A percentile compares a stretch with the other conserved stretches of the same genome.
phyloP scores from a whole-genome alignment of 257 asterid species.

The Craterostigma plantagineum region DNA sequence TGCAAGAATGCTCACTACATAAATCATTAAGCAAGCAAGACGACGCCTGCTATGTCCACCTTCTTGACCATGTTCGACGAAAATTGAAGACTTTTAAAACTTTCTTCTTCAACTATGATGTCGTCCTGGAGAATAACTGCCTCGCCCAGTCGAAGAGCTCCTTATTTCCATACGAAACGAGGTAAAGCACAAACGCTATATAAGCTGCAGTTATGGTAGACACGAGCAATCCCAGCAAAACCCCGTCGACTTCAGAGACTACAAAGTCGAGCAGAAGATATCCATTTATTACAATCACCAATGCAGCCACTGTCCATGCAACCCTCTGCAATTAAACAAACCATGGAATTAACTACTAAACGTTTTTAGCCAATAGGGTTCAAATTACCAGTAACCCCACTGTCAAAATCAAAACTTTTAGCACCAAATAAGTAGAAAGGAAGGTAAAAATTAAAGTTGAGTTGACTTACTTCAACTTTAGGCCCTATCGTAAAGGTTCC shows the following conservation, averaged over 20 bases:
- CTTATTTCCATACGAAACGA: conserved; percentile 33
- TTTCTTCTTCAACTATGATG: conserved; percentile 78
- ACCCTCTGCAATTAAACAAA: conserved; percentile 29
- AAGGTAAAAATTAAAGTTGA: conserved; percentile 15
- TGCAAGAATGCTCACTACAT: too few species aligned
- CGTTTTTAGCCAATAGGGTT: background rate
- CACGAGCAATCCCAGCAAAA: conserved; percentile 36
- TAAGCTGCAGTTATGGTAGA: conserved; percentile 49
- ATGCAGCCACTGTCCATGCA: conserved; percentile 83
- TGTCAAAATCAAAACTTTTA: conserved; percentile 4
- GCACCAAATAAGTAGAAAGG: conserved; percentile 1
- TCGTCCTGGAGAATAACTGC: conserved; percentile 23
- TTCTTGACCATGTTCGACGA: conserved; percentile 89
- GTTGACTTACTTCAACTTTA: conserved; percentile 42
- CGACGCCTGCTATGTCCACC: too few species aligned
- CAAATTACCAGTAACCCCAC: conserved; percentile 10
- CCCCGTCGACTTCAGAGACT: conserved; percentile 54
- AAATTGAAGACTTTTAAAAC: conserved; percentile 74
- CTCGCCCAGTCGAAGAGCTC: background rate
- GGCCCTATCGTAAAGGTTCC: conserved; percentile 73
- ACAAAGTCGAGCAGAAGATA: conserved; percentile 78
- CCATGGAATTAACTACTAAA: too few species aligned
- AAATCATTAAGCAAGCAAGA: too few species aligned
- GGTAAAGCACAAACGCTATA: conserved; percentile 49
- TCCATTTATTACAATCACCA: conserved; percentile 83